Base-by-base conservation (phyloP, 2,329 filamentous ascomycete genomes). In the Lachnellula willkommii region DNA sequence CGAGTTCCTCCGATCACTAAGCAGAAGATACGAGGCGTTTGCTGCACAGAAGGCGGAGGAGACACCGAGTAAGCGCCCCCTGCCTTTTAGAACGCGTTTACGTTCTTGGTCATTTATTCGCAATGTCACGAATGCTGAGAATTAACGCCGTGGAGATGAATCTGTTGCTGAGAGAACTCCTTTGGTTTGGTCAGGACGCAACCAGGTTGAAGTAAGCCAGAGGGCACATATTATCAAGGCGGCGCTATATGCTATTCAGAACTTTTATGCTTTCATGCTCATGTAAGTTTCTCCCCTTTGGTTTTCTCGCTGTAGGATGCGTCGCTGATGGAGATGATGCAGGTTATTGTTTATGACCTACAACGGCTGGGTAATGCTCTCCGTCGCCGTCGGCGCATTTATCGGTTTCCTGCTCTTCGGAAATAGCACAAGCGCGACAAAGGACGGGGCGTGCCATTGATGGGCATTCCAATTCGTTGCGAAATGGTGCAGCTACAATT, bases 271-370 rank as follows among this genome's bases (percentile, higher is more conserved):
- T 47, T 97, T 99, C 69, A 97, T 99, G 80, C 92, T 99, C 71
- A 99, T 99, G 94, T 96, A 72, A 85, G 93, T 85, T 1, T 28
- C 57, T 22, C 32, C 14, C 28, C 28, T 32, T 32, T 9, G 8
- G 28, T 2, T 32, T 8, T 47, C 32, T 24, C 20, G 15, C 42
- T 47, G 28, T 32, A 11, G 28, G 8, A 32, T 32, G 28, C 28
- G 8, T 32, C 28, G 28, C 28, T 32, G 28, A 32, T 32, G 28
- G 28, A 32, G 8, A 9, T 32, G 6, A 9, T 35, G 9, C 57
- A 97, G 93, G 94, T 79, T 99, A 59, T 75, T 99, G 22, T 99
- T 99, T 74, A 99, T 99, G 94, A 99, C 94, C n/a, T 99, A 99
- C 75, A 99, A 99, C 68, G 94, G 94, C 55, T 95, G 89, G 86